Evolutionary conservation across 108 stramenopile genomes (phyloP).

Genomic region (Asterionellopsis glacialis): DNA sequence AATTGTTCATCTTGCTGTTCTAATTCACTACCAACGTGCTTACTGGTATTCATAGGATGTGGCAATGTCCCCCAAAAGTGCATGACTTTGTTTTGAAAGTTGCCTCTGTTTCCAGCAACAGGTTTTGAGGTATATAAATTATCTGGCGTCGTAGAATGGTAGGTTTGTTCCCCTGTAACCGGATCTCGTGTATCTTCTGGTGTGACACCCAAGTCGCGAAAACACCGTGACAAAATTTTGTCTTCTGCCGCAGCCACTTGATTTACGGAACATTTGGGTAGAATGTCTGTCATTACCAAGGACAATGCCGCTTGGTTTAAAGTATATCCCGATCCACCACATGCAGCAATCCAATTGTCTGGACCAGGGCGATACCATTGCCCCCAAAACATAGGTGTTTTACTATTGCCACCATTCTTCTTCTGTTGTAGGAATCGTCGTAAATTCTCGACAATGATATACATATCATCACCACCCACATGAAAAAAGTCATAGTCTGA

Average conservation of each 20-base stretch:
- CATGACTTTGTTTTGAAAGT: conserved; percentile 14
- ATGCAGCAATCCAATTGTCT: neutral
- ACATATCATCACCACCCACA: conserved; percentile 70
- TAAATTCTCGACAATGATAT: conserved; percentile 33
- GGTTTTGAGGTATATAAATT: conserved; percentile 19
- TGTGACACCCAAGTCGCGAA: conserved; percentile 17
- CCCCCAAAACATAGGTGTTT: conserved; percentile 5
- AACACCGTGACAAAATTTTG: conserved; percentile 21
- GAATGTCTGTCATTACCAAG: conserved; percentile 5
- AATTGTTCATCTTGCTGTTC: too few species aligned
- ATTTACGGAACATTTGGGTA: conserved; percentile 5
- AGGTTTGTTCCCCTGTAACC: conserved; percentile 17
- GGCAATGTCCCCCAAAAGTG: conserved; percentile 11
- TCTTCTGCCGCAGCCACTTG: conserved; percentile 25
- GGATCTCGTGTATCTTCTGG: conserved; percentile 21
- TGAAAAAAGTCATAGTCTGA: conserved; percentile 82
- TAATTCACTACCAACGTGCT: neutral
- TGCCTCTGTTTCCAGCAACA: neutral
- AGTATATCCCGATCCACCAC: conserved; percentile 41
- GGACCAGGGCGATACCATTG: neutral
- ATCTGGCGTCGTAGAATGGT: conserved; percentile 23
- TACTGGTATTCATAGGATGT: conserved; percentile 1
- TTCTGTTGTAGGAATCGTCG: conserved; percentile 5
- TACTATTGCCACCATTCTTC: neutral
- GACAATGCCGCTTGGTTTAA: conserved; percentile 33